Conservation (phyloP, 139 green algal genomes). For the Zygnema circumcarinatum region DNA sequence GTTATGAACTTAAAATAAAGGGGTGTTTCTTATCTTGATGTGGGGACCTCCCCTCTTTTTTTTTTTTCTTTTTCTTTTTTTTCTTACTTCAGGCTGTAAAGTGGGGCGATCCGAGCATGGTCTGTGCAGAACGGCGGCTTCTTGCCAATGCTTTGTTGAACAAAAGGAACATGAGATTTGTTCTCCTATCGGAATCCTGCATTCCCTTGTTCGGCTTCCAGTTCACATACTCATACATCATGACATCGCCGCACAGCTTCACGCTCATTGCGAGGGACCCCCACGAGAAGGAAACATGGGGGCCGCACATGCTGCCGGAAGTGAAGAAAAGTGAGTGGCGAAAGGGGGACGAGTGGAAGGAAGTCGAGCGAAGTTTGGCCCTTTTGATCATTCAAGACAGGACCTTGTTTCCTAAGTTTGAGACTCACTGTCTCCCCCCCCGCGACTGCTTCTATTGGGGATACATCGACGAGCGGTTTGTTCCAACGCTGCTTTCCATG, state of each 20-base stretch:
- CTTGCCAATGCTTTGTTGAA: neutral
- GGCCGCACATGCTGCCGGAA: neutral
- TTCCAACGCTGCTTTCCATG: neutral
- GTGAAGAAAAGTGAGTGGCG: neutral
- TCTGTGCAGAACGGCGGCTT: neutral
- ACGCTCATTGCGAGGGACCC: neutral
- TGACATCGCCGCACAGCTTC: neutral
- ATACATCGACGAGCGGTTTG: neutral
- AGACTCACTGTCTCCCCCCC: neutral
- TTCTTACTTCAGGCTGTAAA: neutral
- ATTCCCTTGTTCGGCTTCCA: neutral
- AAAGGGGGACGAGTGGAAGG: neutral
- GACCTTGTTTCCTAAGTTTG: neutral
- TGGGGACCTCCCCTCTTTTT: neutral
- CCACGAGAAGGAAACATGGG: neutral
- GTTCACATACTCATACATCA: neutral
- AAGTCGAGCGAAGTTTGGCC: neutral
- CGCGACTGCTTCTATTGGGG: neutral
- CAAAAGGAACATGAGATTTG: neutral
- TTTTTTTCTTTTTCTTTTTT: neutral
- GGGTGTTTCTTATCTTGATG: neutral
- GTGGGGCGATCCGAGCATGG: neutral
- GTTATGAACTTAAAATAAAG: neutral
- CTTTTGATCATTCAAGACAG: neutral
- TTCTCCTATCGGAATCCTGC: neutral